A percentile compares a stretch with the other conserved stretches of the same genome.
phyloP scores from a whole-genome alignment of 1,284 basidiomycete genomes.

The Ceratobasidium sp. region DNA sequence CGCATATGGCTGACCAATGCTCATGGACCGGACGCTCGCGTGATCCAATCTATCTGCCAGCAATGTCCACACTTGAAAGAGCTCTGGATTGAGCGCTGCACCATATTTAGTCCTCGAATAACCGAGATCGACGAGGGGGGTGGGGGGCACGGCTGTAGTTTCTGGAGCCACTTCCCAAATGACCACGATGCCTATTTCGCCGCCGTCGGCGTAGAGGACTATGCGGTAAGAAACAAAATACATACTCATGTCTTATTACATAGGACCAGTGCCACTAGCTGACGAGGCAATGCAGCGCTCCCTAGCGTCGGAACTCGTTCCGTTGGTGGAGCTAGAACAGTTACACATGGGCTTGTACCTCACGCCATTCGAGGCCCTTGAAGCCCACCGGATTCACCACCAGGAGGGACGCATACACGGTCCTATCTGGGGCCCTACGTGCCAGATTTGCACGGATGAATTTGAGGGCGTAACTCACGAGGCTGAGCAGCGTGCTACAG shows the following conservation, averaged over 20 bases:
- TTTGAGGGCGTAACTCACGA: slow-evolving; percentile 6
- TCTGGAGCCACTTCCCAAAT: slow-evolving; percentile 33
- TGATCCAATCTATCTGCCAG: slow-evolving; percentile 17
- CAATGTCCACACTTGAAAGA: slow-evolving; percentile 33
- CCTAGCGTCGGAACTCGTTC: slow-evolving; percentile 12
- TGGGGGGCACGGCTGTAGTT: slow-evolving; percentile 4
- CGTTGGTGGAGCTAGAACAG: background rate
- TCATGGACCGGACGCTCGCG: slow-evolving; percentile 33
- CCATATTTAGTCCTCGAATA: slow-evolving; percentile 26
- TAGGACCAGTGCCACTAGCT: background rate
- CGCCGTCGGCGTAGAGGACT: slow-evolving; percentile 17
- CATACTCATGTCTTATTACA: slow-evolving; percentile 1
- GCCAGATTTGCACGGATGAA: slow-evolving; percentile 5
- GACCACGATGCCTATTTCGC: slow-evolving; percentile 42
- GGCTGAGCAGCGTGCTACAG: slow-evolving; percentile 18
- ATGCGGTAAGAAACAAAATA: slow-evolving; percentile 30
- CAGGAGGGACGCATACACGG: slow-evolving; percentile 3
- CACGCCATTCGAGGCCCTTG: slow-evolving; percentile 13
- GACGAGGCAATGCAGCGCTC: slow-evolving; percentile 15
- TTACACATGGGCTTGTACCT: slow-evolving; percentile 37
- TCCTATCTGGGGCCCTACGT: slow-evolving; percentile 1
- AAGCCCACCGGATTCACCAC: slow-evolving; percentile 12
- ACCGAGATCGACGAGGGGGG: too few relatives aligned
- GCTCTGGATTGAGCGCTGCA: slow-evolving; percentile 38
- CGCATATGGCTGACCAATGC: slow-evolving; percentile 38